Conservation (phyloP, 2,329 filamentous ascomycete species). For the Byssochlamys sp. region DNA sequence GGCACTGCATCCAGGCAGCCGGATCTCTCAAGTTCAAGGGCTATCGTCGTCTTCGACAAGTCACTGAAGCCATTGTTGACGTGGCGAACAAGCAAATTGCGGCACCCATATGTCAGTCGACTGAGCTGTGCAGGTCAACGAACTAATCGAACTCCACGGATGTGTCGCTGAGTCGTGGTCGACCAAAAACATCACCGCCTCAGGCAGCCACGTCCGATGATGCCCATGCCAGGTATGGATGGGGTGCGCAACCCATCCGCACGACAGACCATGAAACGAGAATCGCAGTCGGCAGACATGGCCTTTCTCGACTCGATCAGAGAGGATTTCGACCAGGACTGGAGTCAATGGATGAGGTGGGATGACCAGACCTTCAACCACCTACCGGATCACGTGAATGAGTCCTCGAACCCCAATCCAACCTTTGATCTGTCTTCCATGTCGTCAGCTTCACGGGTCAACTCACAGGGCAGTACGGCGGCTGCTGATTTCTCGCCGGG, state of each 20-base stretch:
- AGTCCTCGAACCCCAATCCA: constrained; percentile 12
- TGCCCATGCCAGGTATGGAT: neutral
- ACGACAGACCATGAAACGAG: constrained; percentile 7
- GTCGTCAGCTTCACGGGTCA: constrained; percentile 17
- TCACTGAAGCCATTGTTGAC: neutral
- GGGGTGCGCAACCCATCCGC: neutral
- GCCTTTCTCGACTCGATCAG: constrained; percentile 12
- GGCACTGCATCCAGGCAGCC: neutral
- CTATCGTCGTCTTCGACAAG: neutral
- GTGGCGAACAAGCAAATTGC: neutral
- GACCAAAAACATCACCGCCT: neutral
- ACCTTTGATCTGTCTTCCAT: constrained; percentile 11
- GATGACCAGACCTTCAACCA: constrained; percentile 28
- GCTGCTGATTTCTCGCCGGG: constrained; percentile 22
- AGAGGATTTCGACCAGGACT: constrained; percentile 29
- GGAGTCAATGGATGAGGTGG: constrained; percentile 40
- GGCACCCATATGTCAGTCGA: neutral
- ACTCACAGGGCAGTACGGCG: constrained; percentile 12
- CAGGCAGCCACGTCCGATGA: neutral
- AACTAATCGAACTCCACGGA: neutral
- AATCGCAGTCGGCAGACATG: constrained; percentile 10
- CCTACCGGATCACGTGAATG: constrained; percentile 18
- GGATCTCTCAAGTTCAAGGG: neutral
- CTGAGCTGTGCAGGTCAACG: neutral
- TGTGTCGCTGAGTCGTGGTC: neutral